Conservation (phyloP, 345 rosid genomes). For the Boechera stricta region DNA sequence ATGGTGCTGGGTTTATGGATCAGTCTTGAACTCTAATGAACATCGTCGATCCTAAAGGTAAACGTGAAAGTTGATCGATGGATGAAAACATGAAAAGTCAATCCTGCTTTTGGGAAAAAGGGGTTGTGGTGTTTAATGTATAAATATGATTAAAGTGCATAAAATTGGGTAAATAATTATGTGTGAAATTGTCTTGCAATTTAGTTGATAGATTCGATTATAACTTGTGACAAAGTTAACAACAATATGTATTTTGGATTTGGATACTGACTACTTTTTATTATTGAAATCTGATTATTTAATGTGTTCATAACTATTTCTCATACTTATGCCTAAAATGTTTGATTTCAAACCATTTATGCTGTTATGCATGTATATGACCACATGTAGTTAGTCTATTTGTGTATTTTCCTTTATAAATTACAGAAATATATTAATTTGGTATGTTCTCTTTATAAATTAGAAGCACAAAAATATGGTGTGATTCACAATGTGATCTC, state of each 20-base stretch:
- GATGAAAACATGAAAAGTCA: slow-evolving; percentile 7
- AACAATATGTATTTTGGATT: slow-evolving; percentile 27
- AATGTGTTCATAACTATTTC: not conserved
- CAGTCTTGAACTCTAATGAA: slow-evolving; percentile 52
- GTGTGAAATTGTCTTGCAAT: slow-evolving; percentile 38
- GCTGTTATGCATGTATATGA: not conserved
- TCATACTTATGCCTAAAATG: not conserved
- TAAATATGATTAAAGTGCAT: slow-evolving; percentile 29
- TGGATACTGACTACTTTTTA: slow-evolving; percentile 8
- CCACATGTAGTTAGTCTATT: not conserved
- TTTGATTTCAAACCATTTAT: too few relatives aligned
- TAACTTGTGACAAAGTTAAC: slow-evolving; percentile 25
- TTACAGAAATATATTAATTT: not conserved
- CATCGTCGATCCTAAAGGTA: slow-evolving; percentile 1
- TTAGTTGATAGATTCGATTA: slow-evolving; percentile 27
- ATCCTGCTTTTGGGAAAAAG: slow-evolving; percentile 14
- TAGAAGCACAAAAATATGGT: not conserved
- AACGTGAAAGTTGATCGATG: slow-evolving; percentile 18
- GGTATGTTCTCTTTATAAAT: not conserved
- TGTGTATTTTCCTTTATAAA: not conserved
- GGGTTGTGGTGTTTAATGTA: slow-evolving; percentile 24
- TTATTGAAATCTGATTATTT: not conserved
- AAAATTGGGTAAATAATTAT: slow-evolving; percentile 37
- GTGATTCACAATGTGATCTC: slow-evolving; percentile 23
- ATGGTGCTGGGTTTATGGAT: slow-evolving; percentile 80